Conservation (phyloP, 2,329 filamentous ascomycete genomes). For the Acephala macrosclerotiorum region DNA sequence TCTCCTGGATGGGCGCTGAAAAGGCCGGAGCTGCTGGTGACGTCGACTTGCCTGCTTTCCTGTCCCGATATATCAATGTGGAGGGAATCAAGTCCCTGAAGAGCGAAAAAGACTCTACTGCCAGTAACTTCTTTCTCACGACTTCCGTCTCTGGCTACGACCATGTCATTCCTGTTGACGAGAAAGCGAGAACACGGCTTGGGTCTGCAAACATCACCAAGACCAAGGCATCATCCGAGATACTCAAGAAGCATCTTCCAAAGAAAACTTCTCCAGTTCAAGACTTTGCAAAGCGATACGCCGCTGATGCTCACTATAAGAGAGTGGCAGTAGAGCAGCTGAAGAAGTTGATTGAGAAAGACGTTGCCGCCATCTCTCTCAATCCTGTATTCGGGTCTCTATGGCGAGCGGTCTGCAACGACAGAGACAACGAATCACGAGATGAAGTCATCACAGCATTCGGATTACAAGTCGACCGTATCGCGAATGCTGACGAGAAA, state of each 20-base stretch:
- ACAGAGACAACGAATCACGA: constrained; percentile 24
- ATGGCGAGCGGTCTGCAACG: constrained; percentile 32
- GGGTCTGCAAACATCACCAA: constrained; percentile 18
- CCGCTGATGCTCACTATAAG: constrained; percentile 24
- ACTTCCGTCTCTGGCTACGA: constrained; percentile 5
- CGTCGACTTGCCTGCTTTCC: constrained; percentile 18
- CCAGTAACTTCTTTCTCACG: constrained; percentile 18
- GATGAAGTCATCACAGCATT: constrained; percentile 29
- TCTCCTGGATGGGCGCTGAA: constrained; percentile 35
- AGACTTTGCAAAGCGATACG: constrained; percentile 33
- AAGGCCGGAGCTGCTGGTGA: constrained; percentile 23
- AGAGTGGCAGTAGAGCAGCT: constrained; percentile 24
- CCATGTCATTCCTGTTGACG: not conserved
- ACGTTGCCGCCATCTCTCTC: constrained; percentile 30
- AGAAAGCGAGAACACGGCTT: not conserved
- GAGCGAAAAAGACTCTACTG: constrained; percentile 22
- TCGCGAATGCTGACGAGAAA: constrained; percentile 27
- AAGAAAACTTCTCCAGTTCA: constrained; percentile 26
- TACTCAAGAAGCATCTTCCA: constrained; percentile 28
- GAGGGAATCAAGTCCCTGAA: constrained; percentile 17
- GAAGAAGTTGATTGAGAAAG: constrained; percentile 28
- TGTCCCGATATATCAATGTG: constrained; percentile 19
- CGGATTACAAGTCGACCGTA: constrained; percentile 25
- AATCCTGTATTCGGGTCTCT: constrained; percentile 34
- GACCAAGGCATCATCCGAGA: constrained; percentile 12